Base-by-base conservation (phyloP, 768 basidiomycete genomes). In the Pleurotus pulmonarius region DNA sequence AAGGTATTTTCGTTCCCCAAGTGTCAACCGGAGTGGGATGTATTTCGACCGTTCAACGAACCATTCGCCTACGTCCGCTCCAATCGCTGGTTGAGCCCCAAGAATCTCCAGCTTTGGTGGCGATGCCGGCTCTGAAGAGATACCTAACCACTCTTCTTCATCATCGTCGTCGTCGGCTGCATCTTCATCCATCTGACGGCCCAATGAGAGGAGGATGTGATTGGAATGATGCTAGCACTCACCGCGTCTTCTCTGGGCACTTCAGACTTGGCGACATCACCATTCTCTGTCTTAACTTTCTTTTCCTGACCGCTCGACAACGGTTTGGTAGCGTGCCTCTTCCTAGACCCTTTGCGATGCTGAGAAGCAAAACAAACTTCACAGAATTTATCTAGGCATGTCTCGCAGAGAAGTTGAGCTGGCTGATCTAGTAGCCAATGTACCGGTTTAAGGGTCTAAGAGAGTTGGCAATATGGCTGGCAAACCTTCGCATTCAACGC, bases 321-420 rank as follows among this genome's bases (percentile, higher is more conserved):
- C 39, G 81, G 73, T 60, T 78, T 86, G 12, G 75, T 73, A 5
- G 69, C 65, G 66, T 93, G 92, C 38, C 67, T 69, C 68, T 86
- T 91, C 48, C 92, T 78, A 2, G 85, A 77, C 6, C 92, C 92
- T 63, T 93, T 94, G 46, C 91, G 75, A 68, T 94, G 92, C 65
- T 90, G 90, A 0, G 91, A 82, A 8, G 87, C 81, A 67, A 88
- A 94, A 75, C 92, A 94, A 20, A 94, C 92, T 65, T 92, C 87
- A 58, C 92, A 93, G 64, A 85, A 93, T 16, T 76, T 69, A 65
- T 93, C 92, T 2, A 65, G 72, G 66, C 92, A 94, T 9, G 80
- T 78, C 64, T 87, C 83, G 64, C 92, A 94, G 49, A 75, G 69
- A 18, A 93, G 63, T 64, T 90, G 82, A 4, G 90, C 88, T 55